These are phyloP conservation scores for Apiotrichum domesticum DNA, from an alignment of 1,284 basidiomycete species.

Conservation along the genomic window DNA sequence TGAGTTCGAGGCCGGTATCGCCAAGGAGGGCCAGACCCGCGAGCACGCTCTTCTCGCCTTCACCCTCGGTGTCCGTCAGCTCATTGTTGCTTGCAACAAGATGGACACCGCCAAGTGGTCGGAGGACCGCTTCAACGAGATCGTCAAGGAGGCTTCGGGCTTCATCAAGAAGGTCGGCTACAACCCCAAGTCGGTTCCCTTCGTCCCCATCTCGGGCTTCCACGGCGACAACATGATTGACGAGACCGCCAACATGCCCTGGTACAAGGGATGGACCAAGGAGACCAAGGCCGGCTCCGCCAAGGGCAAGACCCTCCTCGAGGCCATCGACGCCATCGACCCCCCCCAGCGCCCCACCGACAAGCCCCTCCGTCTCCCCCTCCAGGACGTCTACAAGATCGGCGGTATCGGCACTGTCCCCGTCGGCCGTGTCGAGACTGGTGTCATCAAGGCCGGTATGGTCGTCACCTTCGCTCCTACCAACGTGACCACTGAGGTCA, in stretches of 20 bases:
- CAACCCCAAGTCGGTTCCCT: conserved; percentile 97
- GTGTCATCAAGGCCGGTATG: conserved; percentile 99
- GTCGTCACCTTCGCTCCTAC: conserved; percentile 89
- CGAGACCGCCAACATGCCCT: conserved; percentile 92
- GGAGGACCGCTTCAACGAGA: conserved; percentile 99
- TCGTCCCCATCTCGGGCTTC: conserved; percentile 99
- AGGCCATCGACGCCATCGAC: conserved; percentile 99
- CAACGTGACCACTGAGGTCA: conserved; percentile 72
- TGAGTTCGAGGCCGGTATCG: conserved; percentile 99
- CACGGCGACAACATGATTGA: conserved; percentile 99
- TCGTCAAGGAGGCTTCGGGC: conserved; percentile 96
- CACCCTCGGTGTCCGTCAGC: conserved; percentile 99
- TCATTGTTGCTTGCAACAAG: conserved; percentile 97
- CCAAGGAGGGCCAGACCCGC: conserved; percentile 99
- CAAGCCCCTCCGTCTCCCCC: conserved; percentile 99
- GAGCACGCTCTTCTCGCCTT: conserved; percentile 99
- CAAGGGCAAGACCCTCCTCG: conserved; percentile 99
- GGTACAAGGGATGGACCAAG: conserved; percentile 99
- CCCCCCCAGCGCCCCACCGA: conserved; percentile 94
- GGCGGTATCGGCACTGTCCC: conserved; percentile 99
- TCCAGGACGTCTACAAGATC: conserved; percentile 99
- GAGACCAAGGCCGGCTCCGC: conserved; percentile 86
- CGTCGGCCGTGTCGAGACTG: conserved; percentile 99
- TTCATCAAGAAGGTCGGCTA: conserved; percentile 99
- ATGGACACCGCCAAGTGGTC: conserved; percentile 64